Evolutionary conservation across 352 stramenopile species (phyloP), one percentile per base, ranked within the genome.

Genomic region (Thalassiosira gravida): DNA sequence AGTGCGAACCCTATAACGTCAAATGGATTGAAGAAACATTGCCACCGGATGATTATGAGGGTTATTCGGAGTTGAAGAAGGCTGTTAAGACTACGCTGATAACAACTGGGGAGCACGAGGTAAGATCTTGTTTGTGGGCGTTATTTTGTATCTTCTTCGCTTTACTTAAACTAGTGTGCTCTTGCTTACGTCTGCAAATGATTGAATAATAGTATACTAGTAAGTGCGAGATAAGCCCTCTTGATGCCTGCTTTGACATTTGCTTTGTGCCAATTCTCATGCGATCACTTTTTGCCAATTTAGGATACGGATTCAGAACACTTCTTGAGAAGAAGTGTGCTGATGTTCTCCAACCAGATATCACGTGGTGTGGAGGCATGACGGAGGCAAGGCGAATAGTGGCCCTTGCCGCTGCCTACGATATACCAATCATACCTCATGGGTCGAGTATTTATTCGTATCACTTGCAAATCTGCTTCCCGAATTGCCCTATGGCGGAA

Each of bases 391-490:
- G 80, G 61, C 61, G 82, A 27, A 89, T 91, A 37, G 76, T 88
- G 13, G 82, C 82, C 32, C 69, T 91, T 32, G 80, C 85, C 20
- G 66, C 79, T 9, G 82, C 82, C 0, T 90, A 87, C 66, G 82
- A 91, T 46, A 82, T 90, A 55, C 75, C 75, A 5, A 73, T 91
- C 6, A 85, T 91, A 29, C 85, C 85, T 35, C 82, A 90, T 61
- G 85, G 82, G 16, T 84, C 69, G 6, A 82, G 61, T 68, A 85
- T 91, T n/a, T 91, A 90, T 59, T 83, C 72, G 0, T 91, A 91
- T 74, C 85, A 91, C 71, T 70, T 91, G 27, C 85, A 91, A 81
- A 88, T 90, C 63, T 87, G 73, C 42, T 89, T n/a, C n/a, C n/a
- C n/a, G n/a, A n/a, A n/a, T n/a, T n/a, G n/a, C n/a, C n/a, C n/a